These are phyloP conservation scores for Colletotrichum caudatum DNA, from an alignment of 2,329 filamentous ascomycete genomes.

Conservation along the genomic window DNA sequence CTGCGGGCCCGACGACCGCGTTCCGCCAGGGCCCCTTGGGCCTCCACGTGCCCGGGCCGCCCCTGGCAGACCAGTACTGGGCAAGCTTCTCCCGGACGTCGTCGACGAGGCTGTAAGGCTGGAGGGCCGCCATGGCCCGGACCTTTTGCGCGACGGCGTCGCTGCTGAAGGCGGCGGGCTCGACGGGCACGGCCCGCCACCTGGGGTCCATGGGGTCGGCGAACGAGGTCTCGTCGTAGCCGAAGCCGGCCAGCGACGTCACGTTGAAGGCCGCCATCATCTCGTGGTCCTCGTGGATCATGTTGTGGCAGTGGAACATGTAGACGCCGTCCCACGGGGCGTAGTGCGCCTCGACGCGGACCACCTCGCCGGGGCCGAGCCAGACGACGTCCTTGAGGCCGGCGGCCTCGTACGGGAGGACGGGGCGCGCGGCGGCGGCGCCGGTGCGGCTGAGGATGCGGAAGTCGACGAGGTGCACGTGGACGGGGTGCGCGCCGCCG, in stretches of 20 bases:
- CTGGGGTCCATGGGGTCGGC: constrained; percentile 53
- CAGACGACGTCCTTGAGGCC: constrained; percentile 71
- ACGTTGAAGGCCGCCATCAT: constrained; percentile 63
- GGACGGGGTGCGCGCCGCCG: constrained; percentile 65
- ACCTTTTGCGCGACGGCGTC: constrained; percentile 27
- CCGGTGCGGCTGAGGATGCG: constrained; percentile 63
- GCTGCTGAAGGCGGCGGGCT: constrained; percentile 1
- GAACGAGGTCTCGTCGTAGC: constrained; percentile 54
- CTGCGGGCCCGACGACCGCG: constrained; percentile 1
- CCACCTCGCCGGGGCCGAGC: constrained; percentile 63
- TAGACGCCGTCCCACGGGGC: constrained; percentile 65
- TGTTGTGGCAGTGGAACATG: constrained; percentile 63
- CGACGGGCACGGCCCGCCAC: constrained; percentile 46
- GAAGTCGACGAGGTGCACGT: constrained; percentile 71
- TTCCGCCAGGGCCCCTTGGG: neutral
- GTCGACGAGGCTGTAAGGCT: constrained; percentile 32
- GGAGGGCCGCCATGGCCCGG: constrained; percentile 34
- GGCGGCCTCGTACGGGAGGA: constrained; percentile 64
- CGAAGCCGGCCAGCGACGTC: constrained; percentile 51
- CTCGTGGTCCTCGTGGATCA: constrained; percentile 59
- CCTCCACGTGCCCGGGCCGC: constrained; percentile 17
- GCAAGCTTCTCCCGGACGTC: constrained; percentile 9
- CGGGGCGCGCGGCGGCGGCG: constrained; percentile 52
- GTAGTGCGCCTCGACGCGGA: constrained; percentile 63
- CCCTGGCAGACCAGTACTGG: constrained; percentile 18